Evolutionary conservation across 106 monocot species (phyloP), one percentile per base, ranked within the genome.

Genomic region (Dendrobium chrysotoxum): DNA sequence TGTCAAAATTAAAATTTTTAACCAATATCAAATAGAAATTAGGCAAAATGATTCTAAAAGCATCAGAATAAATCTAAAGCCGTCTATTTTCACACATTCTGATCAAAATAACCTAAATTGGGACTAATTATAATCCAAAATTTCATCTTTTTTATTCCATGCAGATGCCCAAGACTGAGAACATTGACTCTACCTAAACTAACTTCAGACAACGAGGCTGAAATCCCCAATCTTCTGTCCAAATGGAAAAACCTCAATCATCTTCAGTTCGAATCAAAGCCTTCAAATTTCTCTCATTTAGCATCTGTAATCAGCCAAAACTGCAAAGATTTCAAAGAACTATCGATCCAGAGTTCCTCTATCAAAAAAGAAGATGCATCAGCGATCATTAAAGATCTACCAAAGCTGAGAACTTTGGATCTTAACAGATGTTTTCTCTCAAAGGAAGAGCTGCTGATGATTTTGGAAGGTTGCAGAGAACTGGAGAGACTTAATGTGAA

Each of bases 381-480:
- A 40, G 85, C 78, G 4, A 78, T 85, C 13, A 72, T 42, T 3
- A 53, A 20, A 16, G 15, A 13, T 44, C 46, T 77, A 7, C 85
- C 80, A 4, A 71, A 72, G 25, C 50, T 85, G 25, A 25, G 8
- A 65, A 9, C 31, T 38, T 13, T 71, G 38, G 17, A 71, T 38
- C 38, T 85, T 28, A 81, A 81, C 28, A 25, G 75, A 26, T 81
- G 81, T 6, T 77, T 50, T 72, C 44, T 85, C n/a, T 57, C 35
- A n/a, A 81, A 78, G 57, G 73, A 81, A 8, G 71, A 40, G 12
- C 15, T 85, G 53, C 0, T 85, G 45, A 38, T 64, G 30, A 71
- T 85, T 41, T 0, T 85, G 21, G 71, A 81, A 12, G 78, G 81
- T 0, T 85, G 85, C 20, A 44, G 35, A 57, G 77, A 85, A 72